A percentile compares a stretch with the other conserved stretches of the same genome.
phyloP scores from a whole-genome alignment of 176 grass and related monocot genomes.

The Cenchrus fungigraminus region DNA sequence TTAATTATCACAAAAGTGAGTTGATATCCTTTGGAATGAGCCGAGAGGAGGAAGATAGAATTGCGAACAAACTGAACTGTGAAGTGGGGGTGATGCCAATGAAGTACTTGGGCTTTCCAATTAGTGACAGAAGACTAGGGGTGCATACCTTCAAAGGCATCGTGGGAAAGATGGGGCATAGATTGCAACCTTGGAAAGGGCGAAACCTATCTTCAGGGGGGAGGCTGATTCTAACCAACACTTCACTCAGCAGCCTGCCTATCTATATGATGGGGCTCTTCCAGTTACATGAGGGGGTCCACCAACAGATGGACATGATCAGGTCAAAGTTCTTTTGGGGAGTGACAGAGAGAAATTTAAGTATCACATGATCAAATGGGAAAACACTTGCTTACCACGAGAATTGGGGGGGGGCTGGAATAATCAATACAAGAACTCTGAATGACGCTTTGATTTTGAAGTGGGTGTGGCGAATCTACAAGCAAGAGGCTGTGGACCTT shows the following conservation, averaged over 20 bases:
- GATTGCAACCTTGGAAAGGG: neutral
- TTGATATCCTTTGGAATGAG: neutral
- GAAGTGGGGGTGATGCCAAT: too few species aligned
- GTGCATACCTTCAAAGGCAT: too few species aligned
- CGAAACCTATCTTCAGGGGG: neutral
- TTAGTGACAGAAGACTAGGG: too few species aligned
- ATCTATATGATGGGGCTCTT: neutral
- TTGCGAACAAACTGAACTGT: too few species aligned
- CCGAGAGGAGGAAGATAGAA: too few species aligned
- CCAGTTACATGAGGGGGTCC: too few species aligned
- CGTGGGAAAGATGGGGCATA: neutral
- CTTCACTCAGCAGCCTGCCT: neutral
- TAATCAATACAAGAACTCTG: neutral
- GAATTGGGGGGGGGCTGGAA: neutral
- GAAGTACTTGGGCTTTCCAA: too few species aligned
- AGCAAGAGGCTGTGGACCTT: neutral
- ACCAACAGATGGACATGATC: too few species aligned
- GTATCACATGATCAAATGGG: neutral
- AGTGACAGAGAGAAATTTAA: too few species aligned
- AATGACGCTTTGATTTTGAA: neutral
- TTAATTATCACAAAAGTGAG: neutral
- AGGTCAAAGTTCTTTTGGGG: too few species aligned
- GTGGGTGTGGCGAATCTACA: neutral
- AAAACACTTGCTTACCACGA: neutral
- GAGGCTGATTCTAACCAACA: neutral